phyloP scores from a whole-genome alignment of 306 rosid species.

The Cyamopsis tetragonoloba region DNA sequence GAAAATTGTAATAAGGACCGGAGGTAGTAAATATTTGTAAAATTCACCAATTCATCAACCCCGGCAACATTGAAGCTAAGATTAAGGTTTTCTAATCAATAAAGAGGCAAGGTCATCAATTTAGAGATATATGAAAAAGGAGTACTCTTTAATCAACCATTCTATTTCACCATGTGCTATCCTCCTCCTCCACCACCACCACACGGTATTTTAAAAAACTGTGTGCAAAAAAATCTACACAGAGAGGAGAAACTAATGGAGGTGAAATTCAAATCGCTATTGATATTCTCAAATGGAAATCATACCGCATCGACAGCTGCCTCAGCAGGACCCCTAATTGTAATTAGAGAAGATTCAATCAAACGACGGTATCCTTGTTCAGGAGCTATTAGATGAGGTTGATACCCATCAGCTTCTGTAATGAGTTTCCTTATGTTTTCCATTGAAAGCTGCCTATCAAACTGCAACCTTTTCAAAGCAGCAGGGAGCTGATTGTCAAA shows the following conservation, averaged over 20 bases:
- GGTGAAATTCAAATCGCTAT: neutral
- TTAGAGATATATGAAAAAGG: neutral
- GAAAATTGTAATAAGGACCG: too few species aligned
- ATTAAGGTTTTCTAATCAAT: neutral
- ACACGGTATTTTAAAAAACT: neutral
- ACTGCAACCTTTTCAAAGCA: slow-evolving; percentile 82
- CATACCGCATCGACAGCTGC: slow-evolving; percentile 92
- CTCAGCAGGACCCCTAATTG: slow-evolving; percentile 94
- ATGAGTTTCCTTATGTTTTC: slow-evolving; percentile 86
- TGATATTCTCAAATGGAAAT: slow-evolving; percentile 8
- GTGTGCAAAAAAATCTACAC: neutral
- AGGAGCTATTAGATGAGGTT: slow-evolving; percentile 96
- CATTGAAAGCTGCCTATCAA: slow-evolving; percentile 93
- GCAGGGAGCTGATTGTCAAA: slow-evolving; percentile 97
- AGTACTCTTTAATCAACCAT: neutral
- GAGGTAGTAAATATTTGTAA: too few species aligned
- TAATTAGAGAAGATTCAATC: slow-evolving; percentile 72
- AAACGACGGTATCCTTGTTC: slow-evolving; percentile 97
- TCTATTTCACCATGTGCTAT: slow-evolving; percentile 5
- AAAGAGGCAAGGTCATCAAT: neutral
- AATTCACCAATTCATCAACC: neutral
- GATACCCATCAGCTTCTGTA: slow-evolving; percentile 97
- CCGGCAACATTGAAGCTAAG: neutral
- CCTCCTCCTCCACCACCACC: slow-evolving; percentile 1
- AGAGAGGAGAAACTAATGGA: neutral